Evolutionary conservation across 2,329 filamentous ascomycete genomes (phyloP), one percentile per base, ranked within the genome.

Genomic region (Aureobasidium namibiae): DNA sequence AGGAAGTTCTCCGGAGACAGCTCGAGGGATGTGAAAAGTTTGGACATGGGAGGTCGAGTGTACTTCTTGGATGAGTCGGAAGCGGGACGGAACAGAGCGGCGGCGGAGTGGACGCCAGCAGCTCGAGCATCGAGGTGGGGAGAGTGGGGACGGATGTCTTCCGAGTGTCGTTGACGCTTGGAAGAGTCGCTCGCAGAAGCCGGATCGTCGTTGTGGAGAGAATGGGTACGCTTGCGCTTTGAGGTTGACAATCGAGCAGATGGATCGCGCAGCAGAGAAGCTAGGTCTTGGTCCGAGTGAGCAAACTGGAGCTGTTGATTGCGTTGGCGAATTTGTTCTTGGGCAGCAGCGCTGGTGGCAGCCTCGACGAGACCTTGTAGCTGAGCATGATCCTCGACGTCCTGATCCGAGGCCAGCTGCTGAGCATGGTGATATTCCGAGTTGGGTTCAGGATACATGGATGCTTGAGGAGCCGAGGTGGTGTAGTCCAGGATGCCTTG

Each of bases 41-140:
- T 82, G 41, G 79, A 81, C 73, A 83, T 82, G 4, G 81, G 79
- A 21, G 80, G 80, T 0, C 81, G 77, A 1, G 80, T 83, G 64
- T 81, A 78, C 64, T 83, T 83, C 67, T 81, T 81, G 31, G 60
- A 61, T 53, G 76, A 75, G 34, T 73, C 73, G 3, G 75, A 68
- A 11, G 70, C 77, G n/a, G 62, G 62, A n/a, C 76, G 72, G 61
- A 78, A 78, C 4, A 79, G 65, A 24, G 60, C 59, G 11, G 59
- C 52, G 14, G 61, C 57, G 64, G 67, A 61, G 74, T 81, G 78
- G 5, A 81, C 73, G 49, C 78, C 80, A 38, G 75, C 75, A 23
- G 78, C 73, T 33, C 77, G 77, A 46, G 77, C 74, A 62, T 79
- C 75, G 24, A 61, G 52, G 44, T 57, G 52, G 7, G 53, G 59